phyloP scores from a whole-genome alignment of 768 basidiomycete species.

The Hygrocybe coccinea region DNA sequence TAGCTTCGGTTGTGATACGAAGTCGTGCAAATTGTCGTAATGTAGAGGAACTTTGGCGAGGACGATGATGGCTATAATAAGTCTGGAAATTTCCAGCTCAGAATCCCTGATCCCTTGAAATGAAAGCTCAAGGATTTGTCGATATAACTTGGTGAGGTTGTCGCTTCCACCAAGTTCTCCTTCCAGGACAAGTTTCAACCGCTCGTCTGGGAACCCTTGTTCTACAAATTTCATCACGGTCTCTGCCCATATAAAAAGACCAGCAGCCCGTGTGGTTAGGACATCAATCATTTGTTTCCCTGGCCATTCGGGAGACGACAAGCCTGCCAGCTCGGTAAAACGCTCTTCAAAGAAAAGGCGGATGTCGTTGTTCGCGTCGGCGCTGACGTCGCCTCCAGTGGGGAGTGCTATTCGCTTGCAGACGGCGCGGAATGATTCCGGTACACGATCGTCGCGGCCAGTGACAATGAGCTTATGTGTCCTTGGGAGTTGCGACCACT shows the following conservation, averaged over 20 bases:
- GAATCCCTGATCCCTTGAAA: not conserved
- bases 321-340: conserved; percentile 19
- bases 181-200: conserved; percentile 9
- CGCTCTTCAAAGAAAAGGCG: conserved; percentile 14
- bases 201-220: conserved; percentile 9
- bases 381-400: conserved; percentile 11
- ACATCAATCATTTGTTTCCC: conserved; percentile 12
- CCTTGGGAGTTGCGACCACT: conserved; percentile 15
- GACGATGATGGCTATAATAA: not conserved
- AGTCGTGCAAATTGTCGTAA: not conserved
- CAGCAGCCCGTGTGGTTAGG: conserved; percentile 23
- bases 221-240: conserved; percentile 18
- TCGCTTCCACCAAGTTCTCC: conserved; percentile 5
- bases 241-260: conserved; percentile 29
- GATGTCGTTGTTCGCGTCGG: conserved; percentile 22
- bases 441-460: conserved; percentile 17
- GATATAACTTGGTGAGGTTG: conserved; percentile 18
- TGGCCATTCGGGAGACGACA: conserved; percentile 16
- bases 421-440: conserved; percentile 5
- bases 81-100: not conserved
- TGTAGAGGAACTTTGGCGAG: conserved; percentile 4
- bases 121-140: not conserved
- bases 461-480: conserved; percentile 19
- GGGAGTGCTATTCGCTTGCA: conserved; percentile 15
- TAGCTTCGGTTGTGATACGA: not conserved